A percentile compares a stretch with the other conserved stretches of the same genome.
phyloP scores from a whole-genome alignment of 179 eudicot genomes.

The Silene vulgaris region DNA sequence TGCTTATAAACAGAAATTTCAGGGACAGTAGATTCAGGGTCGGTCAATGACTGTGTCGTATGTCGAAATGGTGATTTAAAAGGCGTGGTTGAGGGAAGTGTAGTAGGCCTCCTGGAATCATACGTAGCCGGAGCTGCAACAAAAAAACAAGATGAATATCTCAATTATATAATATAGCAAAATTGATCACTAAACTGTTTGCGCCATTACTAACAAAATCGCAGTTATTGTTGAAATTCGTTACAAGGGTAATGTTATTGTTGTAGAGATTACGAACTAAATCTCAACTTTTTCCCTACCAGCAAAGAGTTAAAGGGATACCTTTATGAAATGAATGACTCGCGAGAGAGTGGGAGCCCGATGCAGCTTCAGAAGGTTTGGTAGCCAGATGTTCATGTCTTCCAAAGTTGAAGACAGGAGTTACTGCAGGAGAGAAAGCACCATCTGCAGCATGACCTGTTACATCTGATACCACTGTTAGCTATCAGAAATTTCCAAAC shows the following conservation, averaged over 20 bases:
- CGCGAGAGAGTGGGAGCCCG: background rate
- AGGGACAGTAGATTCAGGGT: constrained; percentile 30
- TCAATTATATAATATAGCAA: background rate
- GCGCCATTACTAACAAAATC: no score
- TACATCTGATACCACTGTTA: constrained; percentile 11
- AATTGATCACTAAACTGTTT: background rate
- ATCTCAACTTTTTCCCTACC: no score
- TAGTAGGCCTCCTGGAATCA: constrained; percentile 18
- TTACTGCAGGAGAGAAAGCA: constrained; percentile 16
- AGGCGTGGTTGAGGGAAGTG: constrained; percentile 27
- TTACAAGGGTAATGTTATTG: no score
- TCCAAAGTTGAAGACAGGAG: constrained; percentile 16
- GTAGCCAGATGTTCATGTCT: background rate
- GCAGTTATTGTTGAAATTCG: no score
- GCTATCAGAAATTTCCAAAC: background rate
- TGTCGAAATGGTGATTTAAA: constrained; percentile 25
- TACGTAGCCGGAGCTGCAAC: constrained; percentile 26
- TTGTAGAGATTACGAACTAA: background rate
- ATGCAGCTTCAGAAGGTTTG: constrained; percentile 12
- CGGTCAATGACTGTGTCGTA: constrained; percentile 24
- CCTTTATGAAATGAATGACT: constrained; percentile 14
- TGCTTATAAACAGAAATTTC: constrained; percentile 31
- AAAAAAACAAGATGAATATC: background rate
- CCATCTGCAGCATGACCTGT: constrained; percentile 21
- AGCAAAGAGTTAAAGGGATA: no score